Conservation (phyloP, 768 basidiomycete genomes). For the Phylloporus sp. region DNA sequence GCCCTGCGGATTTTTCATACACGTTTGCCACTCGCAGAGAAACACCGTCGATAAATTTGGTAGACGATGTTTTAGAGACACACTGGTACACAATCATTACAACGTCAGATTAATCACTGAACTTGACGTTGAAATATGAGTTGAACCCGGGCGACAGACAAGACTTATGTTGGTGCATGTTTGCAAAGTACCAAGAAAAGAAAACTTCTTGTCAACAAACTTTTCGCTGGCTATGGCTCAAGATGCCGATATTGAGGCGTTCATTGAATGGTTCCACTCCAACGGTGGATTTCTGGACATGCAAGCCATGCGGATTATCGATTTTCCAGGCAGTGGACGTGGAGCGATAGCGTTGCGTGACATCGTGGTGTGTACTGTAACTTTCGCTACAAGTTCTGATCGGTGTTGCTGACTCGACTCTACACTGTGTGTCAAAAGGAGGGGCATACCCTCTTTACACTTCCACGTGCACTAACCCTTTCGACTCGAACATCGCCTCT, state of each 20-base stretch:
- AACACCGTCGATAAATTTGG: too few species aligned
- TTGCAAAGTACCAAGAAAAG: conserved; percentile 2
- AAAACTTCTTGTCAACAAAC: neutral
- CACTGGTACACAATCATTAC: too few species aligned
- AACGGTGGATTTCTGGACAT: conserved; percentile 51
- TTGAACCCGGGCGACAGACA: too few species aligned
- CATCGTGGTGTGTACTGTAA: conserved; percentile 52
- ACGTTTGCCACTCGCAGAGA: too few species aligned
- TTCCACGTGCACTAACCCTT: conserved; percentile 75
- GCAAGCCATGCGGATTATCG: conserved; percentile 42
- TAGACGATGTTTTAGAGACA: too few species aligned
- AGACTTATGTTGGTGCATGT: conserved; percentile 6
- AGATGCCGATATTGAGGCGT: conserved; percentile 24
- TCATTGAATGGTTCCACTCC: conserved; percentile 57
- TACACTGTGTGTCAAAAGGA: conserved; percentile 42
- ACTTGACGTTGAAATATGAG: too few species aligned
- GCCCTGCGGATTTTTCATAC: too few species aligned
- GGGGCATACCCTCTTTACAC: conserved; percentile 72
- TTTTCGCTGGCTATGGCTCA: neutral
- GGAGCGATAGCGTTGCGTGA: conserved; percentile 73
- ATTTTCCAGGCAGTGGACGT: conserved; percentile 54
- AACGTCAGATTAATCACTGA: too few species aligned
- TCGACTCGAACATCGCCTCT: conserved; percentile 75
- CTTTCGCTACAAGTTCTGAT: neutral
- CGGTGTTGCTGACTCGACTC: neutral